A percentile compares a stretch with the other conserved stretches of the same genome.
Evolutionary conservation across 495 filamentous ascomycete genomes (phyloP).

Genomic region (Alectoria sarmentosa): DNA sequence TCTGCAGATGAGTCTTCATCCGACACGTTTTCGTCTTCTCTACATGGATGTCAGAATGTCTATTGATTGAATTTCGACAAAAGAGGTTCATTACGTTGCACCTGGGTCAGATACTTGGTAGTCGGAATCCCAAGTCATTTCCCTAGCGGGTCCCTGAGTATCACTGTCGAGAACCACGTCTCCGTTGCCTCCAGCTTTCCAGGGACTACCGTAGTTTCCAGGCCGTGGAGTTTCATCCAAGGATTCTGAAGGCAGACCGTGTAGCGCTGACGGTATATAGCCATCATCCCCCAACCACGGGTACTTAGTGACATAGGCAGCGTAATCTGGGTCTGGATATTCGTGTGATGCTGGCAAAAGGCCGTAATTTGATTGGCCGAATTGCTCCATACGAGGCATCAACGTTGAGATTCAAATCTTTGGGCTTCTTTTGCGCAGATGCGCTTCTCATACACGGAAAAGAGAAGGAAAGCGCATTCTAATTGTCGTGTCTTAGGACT

Average conservation of each 20-base stretch:
- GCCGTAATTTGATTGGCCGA: background rate
- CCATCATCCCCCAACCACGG: conserved; percentile 20
- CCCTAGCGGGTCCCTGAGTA: background rate
- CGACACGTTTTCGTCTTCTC: conserved; percentile 22
- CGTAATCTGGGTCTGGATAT: conserved; percentile 24
- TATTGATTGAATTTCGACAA: background rate
- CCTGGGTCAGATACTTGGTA: conserved; percentile 15
- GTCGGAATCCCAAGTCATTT: conserved; percentile 18
- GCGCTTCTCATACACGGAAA: background rate
- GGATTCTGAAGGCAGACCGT: background rate
- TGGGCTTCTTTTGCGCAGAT: background rate
- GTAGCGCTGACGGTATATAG: conserved; percentile 10
- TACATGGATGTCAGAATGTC: conserved; percentile 7
- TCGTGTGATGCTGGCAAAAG: conserved; percentile 5
- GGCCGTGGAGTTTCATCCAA: background rate
- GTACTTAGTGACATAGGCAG: conserved; percentile 17
- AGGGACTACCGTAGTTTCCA: background rate
- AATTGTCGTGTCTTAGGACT: background rate
- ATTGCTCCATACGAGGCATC: conserved; percentile 1
- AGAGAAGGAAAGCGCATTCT: background rate
- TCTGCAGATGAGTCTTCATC: conserved; percentile 11
- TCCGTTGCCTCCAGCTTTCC: background rate
- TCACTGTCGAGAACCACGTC: background rate
- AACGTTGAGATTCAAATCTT: background rate
- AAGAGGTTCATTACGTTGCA: conserved; percentile 10